Evolutionary conservation across 1,284 basidiomycete genomes (phyloP), one percentile per base, ranked within the genome.

Genomic region (Marasmius tenuissimus): DNA sequence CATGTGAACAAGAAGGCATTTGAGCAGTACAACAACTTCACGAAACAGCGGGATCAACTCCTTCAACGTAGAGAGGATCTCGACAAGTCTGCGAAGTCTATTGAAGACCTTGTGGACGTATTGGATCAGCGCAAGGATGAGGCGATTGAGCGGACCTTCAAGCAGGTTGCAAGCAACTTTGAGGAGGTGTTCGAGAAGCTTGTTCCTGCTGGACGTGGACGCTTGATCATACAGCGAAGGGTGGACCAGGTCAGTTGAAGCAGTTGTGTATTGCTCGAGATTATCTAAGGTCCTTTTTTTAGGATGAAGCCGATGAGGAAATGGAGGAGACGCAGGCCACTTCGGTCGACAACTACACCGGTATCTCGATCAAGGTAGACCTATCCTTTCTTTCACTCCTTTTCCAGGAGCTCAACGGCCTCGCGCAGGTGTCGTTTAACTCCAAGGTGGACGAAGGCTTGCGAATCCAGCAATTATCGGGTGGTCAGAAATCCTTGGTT

Each of bases 1-100:
- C 96, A 98, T 72, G 97, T 99, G 67, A 99, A 99, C 83, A 99
- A 99, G 81, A 98, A 98, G 75, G 97, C 97, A 1, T 97, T 98
- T 71, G 97, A 99, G 75, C 96, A 98, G 75, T 98, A 97, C 81
- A 94, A 87, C 75, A 96, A 93, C 72, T 99, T 99, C 75, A 98
- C 96, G 10, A 97, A 97, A 72, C 96, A 99, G 75, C 89, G 96
- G 2, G 96, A 98, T 72, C 92, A 96, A 67, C 85, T 98, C 7
- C 75, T 94, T 38, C 83, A 90, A 67, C 89, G 97, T 5, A 87
- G 94, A 18, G 89, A 92, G 66, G 97, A 98, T 73, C 84, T 98
- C 34, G 95, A 97, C 66, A 89, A 87, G 67, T 96, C 94, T 1
- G 94, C 93, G 0, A 72, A 85, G 53, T 96, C 94, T 48, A 99